Percentiles rank a stretch among this genome's conserved stretches.
These are phyloP conservation scores for Leccinum pallidistipes DNA, from an alignment of 1,284 basidiomycete species.

Conservation along the genomic window DNA sequence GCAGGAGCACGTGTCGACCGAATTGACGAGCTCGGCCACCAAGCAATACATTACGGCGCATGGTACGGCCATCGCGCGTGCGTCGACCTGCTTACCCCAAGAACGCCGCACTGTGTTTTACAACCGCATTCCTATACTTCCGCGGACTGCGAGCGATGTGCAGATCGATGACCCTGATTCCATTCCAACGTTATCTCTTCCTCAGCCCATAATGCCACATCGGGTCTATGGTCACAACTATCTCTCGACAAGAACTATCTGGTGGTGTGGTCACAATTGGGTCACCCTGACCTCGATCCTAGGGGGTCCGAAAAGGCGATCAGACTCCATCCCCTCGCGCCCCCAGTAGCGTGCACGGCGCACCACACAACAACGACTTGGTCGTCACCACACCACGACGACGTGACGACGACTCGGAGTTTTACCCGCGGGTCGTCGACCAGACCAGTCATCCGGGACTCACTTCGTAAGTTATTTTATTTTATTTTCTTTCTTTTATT, in stretches of 20 bases:
- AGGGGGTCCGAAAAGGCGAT: conserved; percentile 43
- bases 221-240: conserved; percentile 91
- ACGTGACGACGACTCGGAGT: no score
- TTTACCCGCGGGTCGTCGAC: no score
- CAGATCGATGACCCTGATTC: conserved; percentile 66
- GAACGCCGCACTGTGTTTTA: conserved; percentile 14
- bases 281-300: conserved; percentile 45
- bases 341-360: no score
- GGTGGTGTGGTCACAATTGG: conserved; percentile 88
- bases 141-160: conserved; percentile 26
- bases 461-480: no score
- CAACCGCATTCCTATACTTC: conserved; percentile 9
- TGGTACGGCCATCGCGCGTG: conserved; percentile 94
- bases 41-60: conserved; percentile 92
- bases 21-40: conserved; percentile 85
- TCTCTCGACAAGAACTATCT: conserved; percentile 82
- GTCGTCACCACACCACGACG: no score
- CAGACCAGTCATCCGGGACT: no score
- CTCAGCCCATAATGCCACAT: conserved; percentile 98
- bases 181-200: conserved; percentile 92
- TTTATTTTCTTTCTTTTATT: no score
- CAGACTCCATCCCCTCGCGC: conserved; percentile 54
- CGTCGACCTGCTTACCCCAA: conserved; percentile 60
- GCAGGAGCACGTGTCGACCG: conserved; percentile 77
- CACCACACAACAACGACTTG: no score